These are phyloP conservation scores for Porphyrellus cyaneotinctus DNA, from an alignment of 768 basidiomycete species.

Conservation along the genomic window DNA sequence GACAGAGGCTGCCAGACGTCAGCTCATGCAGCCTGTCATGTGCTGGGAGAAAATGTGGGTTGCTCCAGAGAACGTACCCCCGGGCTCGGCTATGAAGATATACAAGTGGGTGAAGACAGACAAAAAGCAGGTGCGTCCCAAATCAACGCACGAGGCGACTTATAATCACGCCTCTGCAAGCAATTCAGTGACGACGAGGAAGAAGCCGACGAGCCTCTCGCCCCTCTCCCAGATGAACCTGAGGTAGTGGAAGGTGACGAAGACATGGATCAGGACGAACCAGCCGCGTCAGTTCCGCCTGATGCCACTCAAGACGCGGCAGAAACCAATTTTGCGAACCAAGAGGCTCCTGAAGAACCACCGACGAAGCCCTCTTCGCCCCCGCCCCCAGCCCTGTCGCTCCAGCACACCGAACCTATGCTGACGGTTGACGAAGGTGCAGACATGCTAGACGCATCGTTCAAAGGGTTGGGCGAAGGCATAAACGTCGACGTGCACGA, in stretches of 20 bases:
- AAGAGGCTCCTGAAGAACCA: slow-evolving; percentile 43
- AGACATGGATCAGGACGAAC: slow-evolving; percentile 70
- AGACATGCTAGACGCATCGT: slow-evolving; percentile 49
- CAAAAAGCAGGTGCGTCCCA: slow-evolving; percentile 58
- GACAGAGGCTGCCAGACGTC: slow-evolving; percentile 75
- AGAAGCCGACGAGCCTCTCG: slow-evolving; percentile 73
- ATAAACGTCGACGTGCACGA: slow-evolving; percentile 41
- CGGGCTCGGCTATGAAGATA: slow-evolving; percentile 60
- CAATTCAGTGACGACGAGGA: slow-evolving; percentile 88
- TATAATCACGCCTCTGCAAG: slow-evolving; percentile 35
- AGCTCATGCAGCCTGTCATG: slow-evolving; percentile 86
- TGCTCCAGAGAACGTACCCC: slow-evolving; percentile 49
- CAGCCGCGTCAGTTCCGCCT: slow-evolving; percentile 37
- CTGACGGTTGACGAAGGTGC: slow-evolving; percentile 36
- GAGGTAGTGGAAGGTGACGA: slow-evolving; percentile 75
- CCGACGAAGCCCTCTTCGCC: slow-evolving; percentile 65
- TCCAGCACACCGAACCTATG: slow-evolving; percentile 43
- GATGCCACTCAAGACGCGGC: slow-evolving; percentile 38
- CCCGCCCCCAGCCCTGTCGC: slow-evolving; percentile 60
- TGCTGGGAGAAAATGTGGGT: slow-evolving; percentile 83
- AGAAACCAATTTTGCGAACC: slow-evolving; percentile 33
- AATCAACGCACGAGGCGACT: background rate
- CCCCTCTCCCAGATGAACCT: slow-evolving; percentile 72
- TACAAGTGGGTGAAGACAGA: slow-evolving; percentile 81
- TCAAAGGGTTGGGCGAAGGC: slow-evolving; percentile 50